Base-by-base conservation (phyloP, 2,329 filamentous ascomycete species). In the Cyphellophora europaea region DNA sequence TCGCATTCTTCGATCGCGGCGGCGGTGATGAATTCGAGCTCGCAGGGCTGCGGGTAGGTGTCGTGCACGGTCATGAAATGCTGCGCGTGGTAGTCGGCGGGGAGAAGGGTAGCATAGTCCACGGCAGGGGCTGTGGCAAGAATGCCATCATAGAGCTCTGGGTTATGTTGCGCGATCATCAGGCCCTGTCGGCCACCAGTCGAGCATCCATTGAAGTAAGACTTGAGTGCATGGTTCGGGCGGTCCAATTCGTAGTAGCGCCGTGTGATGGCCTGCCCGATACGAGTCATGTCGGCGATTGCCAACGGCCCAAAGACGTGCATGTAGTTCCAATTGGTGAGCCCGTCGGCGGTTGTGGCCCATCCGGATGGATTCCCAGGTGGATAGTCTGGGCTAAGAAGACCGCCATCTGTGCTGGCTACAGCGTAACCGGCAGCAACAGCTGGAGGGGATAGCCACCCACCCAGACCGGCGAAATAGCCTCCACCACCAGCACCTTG, bases 121-220 rank as follows among this genome's bases (percentile, higher is more conserved):
- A 44, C 39, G 19, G 51, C 2, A 54, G 51, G 49, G 2, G 50
- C 39, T 8, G 27, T 41, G 11, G 49, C 49, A 3, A 53, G 27
- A 27, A 54, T 50, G 3, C 52, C 52, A 27, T 53, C 47, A 17
- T 47, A 54, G 8, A 42, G 35, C 2, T 19, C 27, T 0, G 52
- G 51, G 23, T 50, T 46, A 5, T 39, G 30, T 27, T 29, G 49
- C 25, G 5, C 65, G 5, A 66, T 63, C 35, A 69, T 70, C 19
- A 74, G 55, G 3, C 71, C 74, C 55, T 78, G 71, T 0, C 74
- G 60, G 1, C 75, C 74, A 5, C 76, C 75, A 0, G 71, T 67
- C 0, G 71, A 77, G 47, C 74, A 78, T 5, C 74, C 74, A 2
- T 67, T 48, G 41, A 68, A 77, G 52, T 77, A 78, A 6, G 32